Conservation (phyloP, 129 eudicot genomes). For the Cynara cardunculus region DNA sequence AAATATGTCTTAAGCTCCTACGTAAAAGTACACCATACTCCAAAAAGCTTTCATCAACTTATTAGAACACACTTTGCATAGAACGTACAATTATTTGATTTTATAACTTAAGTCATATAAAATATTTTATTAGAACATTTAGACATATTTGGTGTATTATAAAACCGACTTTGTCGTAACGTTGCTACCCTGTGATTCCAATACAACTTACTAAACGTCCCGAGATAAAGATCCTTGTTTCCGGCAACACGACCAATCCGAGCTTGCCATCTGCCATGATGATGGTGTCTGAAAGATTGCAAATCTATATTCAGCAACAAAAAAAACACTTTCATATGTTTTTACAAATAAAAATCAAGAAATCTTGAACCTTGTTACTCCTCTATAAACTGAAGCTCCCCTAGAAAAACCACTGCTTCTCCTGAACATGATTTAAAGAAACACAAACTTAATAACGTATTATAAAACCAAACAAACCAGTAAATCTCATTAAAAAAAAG, state of each 20-base stretch:
- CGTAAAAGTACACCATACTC: too few species aligned
- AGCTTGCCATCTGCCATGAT: conserved; percentile 97
- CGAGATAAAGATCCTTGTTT: conserved; percentile 87
- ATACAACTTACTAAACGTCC: conserved; percentile 75
- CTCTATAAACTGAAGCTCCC: conserved; percentile 91
- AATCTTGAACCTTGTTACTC: conserved; percentile 82
- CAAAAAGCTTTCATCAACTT: not conserved
- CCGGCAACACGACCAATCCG: conserved; percentile 94
- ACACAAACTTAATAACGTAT: not conserved
- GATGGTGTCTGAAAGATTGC: conserved; percentile 70
- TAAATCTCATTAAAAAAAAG: not conserved
- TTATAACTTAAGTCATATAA: too few species aligned
- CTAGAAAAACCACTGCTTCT: conserved; percentile 94
- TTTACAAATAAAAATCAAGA: not conserved
- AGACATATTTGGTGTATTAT: too few species aligned
- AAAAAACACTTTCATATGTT: not conserved
- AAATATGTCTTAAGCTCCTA: not conserved
- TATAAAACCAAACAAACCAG: not conserved
- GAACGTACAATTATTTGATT: too few species aligned
- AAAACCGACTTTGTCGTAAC: not conserved
- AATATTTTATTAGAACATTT: too few species aligned
- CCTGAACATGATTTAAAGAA: conserved; percentile 29
- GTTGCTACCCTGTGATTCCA: too few species aligned
- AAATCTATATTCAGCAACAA: not conserved
- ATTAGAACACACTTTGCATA: too few species aligned